These are phyloP conservation scores for Wilcoxina mikolae DNA, from an alignment of 495 filamentous ascomycete genomes.

Conservation along the genomic window DNA sequence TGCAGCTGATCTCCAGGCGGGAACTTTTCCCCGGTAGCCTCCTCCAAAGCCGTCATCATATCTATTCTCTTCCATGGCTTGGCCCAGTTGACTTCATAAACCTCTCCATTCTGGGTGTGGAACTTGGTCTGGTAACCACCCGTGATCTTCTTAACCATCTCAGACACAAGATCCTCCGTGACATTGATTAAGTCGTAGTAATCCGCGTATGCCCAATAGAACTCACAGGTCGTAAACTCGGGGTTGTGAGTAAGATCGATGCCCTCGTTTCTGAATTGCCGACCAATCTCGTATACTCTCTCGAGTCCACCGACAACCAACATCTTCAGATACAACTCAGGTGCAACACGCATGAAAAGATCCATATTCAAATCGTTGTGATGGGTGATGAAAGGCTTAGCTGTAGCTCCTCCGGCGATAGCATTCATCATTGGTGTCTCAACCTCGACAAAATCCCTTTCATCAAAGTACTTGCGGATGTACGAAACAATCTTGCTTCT, in stretches of 20 bases:
- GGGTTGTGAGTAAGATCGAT: slow-evolving; percentile 97
- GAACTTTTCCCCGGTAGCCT: slow-evolving; percentile 82
- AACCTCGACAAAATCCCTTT: slow-evolving; percentile 77
- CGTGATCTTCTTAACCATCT: slow-evolving; percentile 79
- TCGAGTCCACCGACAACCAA: slow-evolving; percentile 87
- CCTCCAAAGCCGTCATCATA: slow-evolving; percentile 92
- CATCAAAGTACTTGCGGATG: slow-evolving; percentile 75
- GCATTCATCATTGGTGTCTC: slow-evolving; percentile 96
- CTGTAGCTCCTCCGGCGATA: slow-evolving; percentile 89
- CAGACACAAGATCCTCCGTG: slow-evolving; percentile 86
- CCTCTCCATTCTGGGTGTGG: slow-evolving; percentile 65
- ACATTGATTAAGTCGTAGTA: slow-evolving; percentile 82
- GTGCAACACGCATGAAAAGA: slow-evolving; percentile 86
- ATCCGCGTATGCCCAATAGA: slow-evolving; percentile 92
- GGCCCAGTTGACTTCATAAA: slow-evolving; percentile 86
- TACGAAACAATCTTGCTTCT: slow-evolving; percentile 73
- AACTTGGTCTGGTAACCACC: slow-evolving; percentile 74
- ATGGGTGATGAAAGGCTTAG: slow-evolving; percentile 85
- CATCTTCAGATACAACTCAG: slow-evolving; percentile 92
- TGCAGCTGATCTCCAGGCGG: slow-evolving; percentile 78
- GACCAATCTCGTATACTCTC: slow-evolving; percentile 83
- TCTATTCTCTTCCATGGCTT: slow-evolving; percentile 84
- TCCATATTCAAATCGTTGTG: slow-evolving; percentile 90
- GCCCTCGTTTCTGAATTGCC: slow-evolving; percentile 87
- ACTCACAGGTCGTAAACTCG: slow-evolving; percentile 95